Evolutionary conservation across 257 asterid genomes (phyloP).

Genomic region (Ligustrum vulgare): DNA sequence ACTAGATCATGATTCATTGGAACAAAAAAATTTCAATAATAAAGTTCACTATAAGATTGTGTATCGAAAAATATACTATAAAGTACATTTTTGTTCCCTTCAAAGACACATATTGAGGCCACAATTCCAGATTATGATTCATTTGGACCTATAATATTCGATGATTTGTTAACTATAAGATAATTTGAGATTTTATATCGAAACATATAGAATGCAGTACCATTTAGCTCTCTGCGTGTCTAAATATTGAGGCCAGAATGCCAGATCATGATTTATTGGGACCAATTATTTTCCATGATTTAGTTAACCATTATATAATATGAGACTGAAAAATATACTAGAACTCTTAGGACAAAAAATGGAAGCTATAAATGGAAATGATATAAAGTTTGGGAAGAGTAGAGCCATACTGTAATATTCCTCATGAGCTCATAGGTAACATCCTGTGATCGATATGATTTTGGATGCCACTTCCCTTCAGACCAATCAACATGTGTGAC

Average conservation of each 20-base stretch:
- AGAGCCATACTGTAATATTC: slow-evolving; percentile 69
- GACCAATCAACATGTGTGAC: slow-evolving; percentile 93
- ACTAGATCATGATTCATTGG: too few relatives aligned
- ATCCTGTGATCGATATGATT: slow-evolving; percentile 68
- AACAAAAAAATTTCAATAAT: too few relatives aligned
- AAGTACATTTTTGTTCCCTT: too few relatives aligned
- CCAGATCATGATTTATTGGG: too few relatives aligned
- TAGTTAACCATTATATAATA: not conserved
- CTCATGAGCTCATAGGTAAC: slow-evolving; percentile 52
- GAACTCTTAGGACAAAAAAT: not conserved
- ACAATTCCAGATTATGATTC: too few relatives aligned
- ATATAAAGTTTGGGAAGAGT: slow-evolving; percentile 13
- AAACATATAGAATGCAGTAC: too few relatives aligned
- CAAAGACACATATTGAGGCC: too few relatives aligned
- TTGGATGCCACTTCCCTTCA: slow-evolving; percentile 94
- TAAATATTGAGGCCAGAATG: too few relatives aligned
- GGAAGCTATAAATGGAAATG: slow-evolving; percentile 10
- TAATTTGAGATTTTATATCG: not conserved
- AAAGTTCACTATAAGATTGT: too few relatives aligned
- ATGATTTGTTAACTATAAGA: not conserved
- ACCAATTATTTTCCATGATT: not conserved
- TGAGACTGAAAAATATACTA: not conserved
- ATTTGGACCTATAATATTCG: too few relatives aligned
- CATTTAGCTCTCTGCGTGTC: too few relatives aligned
- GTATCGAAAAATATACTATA: too few relatives aligned